These are phyloP conservation scores for Naganishia friedmannii DNA, from an alignment of 768 basidiomycete species.

Conservation along the genomic window DNA sequence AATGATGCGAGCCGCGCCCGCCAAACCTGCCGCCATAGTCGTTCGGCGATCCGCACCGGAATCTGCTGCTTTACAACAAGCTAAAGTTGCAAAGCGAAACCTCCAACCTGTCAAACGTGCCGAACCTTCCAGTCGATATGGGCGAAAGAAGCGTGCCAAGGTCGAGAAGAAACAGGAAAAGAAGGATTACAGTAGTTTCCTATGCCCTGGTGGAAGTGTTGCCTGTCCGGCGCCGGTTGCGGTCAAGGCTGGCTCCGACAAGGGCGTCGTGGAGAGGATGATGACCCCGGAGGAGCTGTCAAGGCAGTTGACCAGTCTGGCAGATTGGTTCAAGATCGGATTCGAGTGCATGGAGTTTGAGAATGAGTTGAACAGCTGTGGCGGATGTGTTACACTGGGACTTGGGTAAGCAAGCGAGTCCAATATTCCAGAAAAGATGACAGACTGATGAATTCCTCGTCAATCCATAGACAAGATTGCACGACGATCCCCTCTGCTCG, in stretches of 20 bases:
- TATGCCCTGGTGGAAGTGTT: slow-evolving; percentile 46
- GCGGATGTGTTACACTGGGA: slow-evolving; percentile 50
- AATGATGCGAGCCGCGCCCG: slow-evolving; percentile 12
- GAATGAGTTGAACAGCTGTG: slow-evolving; percentile 50
- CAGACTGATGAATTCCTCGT: not conserved
- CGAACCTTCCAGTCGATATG: slow-evolving; percentile 21
- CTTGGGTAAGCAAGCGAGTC: not conserved
- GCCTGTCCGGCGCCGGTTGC: slow-evolving; percentile 32
- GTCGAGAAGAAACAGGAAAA: slow-evolving; percentile 37
- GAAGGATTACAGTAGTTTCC: slow-evolving; percentile 52
- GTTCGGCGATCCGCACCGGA: not conserved
- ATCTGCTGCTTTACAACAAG: slow-evolving; percentile 20
- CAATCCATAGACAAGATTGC: slow-evolving; percentile 45
- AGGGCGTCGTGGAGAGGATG: slow-evolving; percentile 23
- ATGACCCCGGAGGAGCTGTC: slow-evolving; percentile 35
- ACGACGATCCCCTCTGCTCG: slow-evolving; percentile 43
- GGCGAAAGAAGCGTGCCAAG: slow-evolving; percentile 22
- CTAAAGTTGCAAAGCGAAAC: slow-evolving; percentile 26
- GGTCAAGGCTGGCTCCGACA: slow-evolving; percentile 36
- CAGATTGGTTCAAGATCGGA: slow-evolving; percentile 52
- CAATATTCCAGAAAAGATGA: not conserved
- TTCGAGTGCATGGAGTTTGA: slow-evolving; percentile 53
- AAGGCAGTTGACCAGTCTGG: slow-evolving; percentile 40
- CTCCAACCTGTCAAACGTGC: slow-evolving; percentile 30
- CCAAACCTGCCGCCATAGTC: slow-evolving; percentile 23